A percentile compares a stretch with the other conserved stretches of the same genome.
Evolutionary conservation across 139 green algal species (phyloP).

Genomic region (Asterochloris erici): DNA sequence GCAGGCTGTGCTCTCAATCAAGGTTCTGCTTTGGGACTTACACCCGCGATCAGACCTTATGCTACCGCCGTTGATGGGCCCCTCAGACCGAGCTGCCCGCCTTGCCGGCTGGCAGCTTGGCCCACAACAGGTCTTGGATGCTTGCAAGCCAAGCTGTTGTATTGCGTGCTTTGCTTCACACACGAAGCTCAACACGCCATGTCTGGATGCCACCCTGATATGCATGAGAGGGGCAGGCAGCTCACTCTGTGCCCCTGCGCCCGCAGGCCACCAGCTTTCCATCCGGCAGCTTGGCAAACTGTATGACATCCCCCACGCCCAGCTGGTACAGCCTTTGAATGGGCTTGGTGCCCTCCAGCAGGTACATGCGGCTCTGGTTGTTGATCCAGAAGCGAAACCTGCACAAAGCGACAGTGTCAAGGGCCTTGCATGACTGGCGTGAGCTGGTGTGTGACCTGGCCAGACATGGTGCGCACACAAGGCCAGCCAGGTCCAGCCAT

Average conservation of each 20-base stretch:
- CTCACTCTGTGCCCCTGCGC: slow-evolving; percentile 2
- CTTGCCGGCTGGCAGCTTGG: too few relatives aligned
- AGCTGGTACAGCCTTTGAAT: slow-evolving; percentile 25
- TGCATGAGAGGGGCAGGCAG: not conserved
- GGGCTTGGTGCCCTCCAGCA: slow-evolving; percentile 37
- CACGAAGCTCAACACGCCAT: not conserved
- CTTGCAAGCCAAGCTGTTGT: too few relatives aligned
- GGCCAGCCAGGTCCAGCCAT: not conserved
- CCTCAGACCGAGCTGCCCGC: too few relatives aligned
- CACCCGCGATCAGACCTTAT: too few relatives aligned
- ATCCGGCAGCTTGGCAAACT: slow-evolving; percentile 29
- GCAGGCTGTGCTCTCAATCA: too few relatives aligned
- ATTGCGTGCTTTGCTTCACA: too few relatives aligned
- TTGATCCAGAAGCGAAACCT: slow-evolving; percentile 39
- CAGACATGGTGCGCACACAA: not conserved
- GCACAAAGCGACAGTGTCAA: not conserved
- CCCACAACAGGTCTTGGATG: too few relatives aligned
- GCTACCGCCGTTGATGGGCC: too few relatives aligned
- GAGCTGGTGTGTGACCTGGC: not conserved
- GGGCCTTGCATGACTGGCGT: not conserved
- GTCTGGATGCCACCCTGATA: not conserved
- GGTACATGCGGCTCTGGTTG: slow-evolving; percentile 49
- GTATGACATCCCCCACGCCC: slow-evolving; percentile 40
- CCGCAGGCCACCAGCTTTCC: slow-evolving; percentile 25
- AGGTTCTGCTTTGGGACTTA: too few relatives aligned